Evolutionary conservation across 371 early-diverging fungal species (phyloP).

Genomic region (Mortierella sp.): DNA sequence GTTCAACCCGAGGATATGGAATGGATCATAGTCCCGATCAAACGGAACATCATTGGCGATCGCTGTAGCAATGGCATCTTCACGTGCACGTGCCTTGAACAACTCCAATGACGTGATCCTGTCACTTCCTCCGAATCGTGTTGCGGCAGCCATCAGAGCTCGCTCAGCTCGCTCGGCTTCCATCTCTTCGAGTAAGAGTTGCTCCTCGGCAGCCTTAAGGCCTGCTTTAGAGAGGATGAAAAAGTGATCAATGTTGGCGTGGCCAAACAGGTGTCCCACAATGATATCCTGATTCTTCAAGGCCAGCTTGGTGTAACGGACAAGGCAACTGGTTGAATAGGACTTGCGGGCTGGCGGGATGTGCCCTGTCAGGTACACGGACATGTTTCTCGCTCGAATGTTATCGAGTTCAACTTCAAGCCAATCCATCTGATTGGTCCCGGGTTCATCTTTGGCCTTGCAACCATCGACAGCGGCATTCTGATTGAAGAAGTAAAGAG

Average conservation of each 20-base stretch:
- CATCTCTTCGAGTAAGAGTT: no score
- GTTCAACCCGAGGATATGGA: constrained; percentile 27
- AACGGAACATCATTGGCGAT: constrained; percentile 2
- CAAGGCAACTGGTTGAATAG: constrained; percentile 72
- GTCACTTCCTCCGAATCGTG: neutral
- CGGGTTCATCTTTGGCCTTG: constrained; percentile 62
- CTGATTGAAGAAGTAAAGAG: constrained; percentile 74
- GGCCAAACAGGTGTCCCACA: constrained; percentile 81
- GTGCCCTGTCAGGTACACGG: constrained; percentile 79
- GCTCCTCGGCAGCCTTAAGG: neutral
- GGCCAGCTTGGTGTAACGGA: constrained; percentile 67
- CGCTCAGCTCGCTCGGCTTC: neutral
- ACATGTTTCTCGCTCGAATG: constrained; percentile 38
- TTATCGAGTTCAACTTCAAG: constrained; percentile 63
- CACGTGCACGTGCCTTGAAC: no score
- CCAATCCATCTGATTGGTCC: constrained; percentile 78
- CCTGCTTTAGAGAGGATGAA: constrained; percentile 49
- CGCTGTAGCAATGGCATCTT: neutral
- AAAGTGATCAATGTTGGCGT: constrained; percentile 86
- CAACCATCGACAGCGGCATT: constrained; percentile 80
- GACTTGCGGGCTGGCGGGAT: constrained; percentile 76
- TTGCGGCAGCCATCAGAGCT: neutral
- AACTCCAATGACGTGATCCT: neutral
- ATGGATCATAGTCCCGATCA: constrained; percentile 24
- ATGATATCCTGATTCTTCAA: constrained; percentile 69